Percentiles rank a stretch among this genome's conserved stretches.
Evolutionary conservation across 192 early-diverging fungal genomes (phyloP).

Genomic region (Allomyces arbusculus): DNA sequence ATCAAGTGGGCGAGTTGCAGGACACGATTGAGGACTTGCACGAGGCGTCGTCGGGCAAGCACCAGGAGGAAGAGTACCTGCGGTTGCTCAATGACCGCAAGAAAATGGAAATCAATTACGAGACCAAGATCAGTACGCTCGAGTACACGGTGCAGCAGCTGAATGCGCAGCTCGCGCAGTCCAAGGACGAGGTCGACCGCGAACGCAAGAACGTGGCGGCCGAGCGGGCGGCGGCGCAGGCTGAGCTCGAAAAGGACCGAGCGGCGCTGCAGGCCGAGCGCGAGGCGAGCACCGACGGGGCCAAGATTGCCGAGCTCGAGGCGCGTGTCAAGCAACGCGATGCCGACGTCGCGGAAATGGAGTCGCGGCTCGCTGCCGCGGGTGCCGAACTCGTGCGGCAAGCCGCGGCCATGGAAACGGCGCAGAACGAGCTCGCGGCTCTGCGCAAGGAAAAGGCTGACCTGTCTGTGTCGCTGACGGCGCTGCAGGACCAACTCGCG

Average conservation of each 20-base stretch:
- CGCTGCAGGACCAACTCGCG: neutral
- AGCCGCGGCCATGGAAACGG: neutral
- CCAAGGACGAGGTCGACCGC: neutral
- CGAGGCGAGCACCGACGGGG: neutral
- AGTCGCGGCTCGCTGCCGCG: neutral
- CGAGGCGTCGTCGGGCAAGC: neutral
- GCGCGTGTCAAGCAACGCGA: neutral
- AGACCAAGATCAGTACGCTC: neutral
- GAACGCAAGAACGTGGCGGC: neutral
- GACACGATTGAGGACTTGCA: neutral
- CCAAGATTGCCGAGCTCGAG: neutral
- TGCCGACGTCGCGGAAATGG: neutral
- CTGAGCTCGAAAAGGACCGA: neutral
- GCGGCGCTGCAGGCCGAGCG: neutral
- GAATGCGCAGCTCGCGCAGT: neutral
- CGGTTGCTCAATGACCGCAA: neutral
- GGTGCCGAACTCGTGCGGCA: too few species aligned
- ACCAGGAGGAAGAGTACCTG: neutral
- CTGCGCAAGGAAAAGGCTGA: neutral
- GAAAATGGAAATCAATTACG: conserved; percentile 1
- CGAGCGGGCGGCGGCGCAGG: neutral
- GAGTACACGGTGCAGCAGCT: neutral
- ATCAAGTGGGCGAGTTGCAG: neutral
- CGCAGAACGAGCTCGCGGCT: neutral
- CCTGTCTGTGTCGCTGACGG: neutral